These are phyloP conservation scores for Penicillium sp. DNA, from an alignment of 2,329 filamentous ascomycete species.

Conservation along the genomic window DNA sequence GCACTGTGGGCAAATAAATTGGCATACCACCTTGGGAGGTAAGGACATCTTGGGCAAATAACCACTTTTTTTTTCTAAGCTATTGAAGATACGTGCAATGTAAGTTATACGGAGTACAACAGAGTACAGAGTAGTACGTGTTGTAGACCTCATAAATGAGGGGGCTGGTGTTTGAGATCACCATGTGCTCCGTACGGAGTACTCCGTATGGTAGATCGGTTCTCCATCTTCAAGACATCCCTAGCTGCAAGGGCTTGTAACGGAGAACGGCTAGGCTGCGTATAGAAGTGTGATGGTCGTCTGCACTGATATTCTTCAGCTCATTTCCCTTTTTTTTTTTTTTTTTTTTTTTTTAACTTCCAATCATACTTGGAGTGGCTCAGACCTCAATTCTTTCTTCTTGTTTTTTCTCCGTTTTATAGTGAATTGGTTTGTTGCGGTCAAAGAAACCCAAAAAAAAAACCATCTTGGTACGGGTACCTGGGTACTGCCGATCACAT, in stretches of 20 bases:
- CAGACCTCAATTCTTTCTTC: too few species aligned
- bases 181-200: neutral
- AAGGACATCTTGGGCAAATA: neutral
- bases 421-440: slow-evolving; percentile 1
- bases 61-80: neutral
- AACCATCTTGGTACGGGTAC: neutral
- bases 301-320: slow-evolving; percentile 1
- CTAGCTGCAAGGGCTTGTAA: slow-evolving; percentile 14
- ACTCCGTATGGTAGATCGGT: slow-evolving; percentile 6
- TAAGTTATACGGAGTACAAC: too few species aligned
- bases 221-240: slow-evolving; percentile 4
- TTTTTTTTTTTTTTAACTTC: neutral
- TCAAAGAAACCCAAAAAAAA: neutral
- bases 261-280: neutral
- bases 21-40: neutral
- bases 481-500: slow-evolving; percentile 4
- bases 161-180: slow-evolving; percentile 4
- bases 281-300: neutral
- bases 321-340: neutral
- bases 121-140: neutral
- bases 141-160: neutral
- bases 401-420: neutral
- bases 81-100: too few species aligned
- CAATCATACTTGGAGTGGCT: neutral
- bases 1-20: slow-evolving; percentile 5